Percentiles rank a stretch among this genome's conserved stretches.
phyloP scores from a whole-genome alignment of 768 basidiomycete genomes.

The Termitomyces sp. region DNA sequence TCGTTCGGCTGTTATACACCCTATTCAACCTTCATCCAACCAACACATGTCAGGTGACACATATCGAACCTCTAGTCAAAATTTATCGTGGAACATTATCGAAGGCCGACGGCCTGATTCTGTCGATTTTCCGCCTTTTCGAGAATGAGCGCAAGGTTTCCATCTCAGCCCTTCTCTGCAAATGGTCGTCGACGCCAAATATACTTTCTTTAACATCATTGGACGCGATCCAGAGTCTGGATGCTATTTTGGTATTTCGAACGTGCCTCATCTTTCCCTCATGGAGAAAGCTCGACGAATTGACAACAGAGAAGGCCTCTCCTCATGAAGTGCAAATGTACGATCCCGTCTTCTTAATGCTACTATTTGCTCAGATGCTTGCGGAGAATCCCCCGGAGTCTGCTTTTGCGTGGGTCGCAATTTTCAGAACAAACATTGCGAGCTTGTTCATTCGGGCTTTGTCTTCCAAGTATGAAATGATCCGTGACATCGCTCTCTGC shows the following conservation, averaged over 20 bases:
- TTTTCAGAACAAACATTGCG: constrained; percentile 77
- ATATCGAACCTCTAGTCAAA: constrained; percentile 69
- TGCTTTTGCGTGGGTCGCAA: constrained; percentile 75
- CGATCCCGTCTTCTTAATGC: constrained; percentile 74
- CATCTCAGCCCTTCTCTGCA: constrained; percentile 51
- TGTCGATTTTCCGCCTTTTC: constrained; percentile 76
- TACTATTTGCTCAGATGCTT: constrained; percentile 65
- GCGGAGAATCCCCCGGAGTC: constrained; percentile 50
- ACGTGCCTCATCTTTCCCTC: constrained; percentile 69
- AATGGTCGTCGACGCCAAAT: constrained; percentile 55
- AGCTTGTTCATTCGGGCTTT: constrained; percentile 68
- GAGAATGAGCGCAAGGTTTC: constrained; percentile 67
- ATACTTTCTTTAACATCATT: constrained; percentile 40
- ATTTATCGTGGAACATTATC: constrained; percentile 77
- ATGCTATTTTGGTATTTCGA: constrained; percentile 60
- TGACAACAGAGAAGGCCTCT: constrained; percentile 18
- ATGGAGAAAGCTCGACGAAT: constrained; percentile 47
- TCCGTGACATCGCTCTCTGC: constrained; percentile 56
- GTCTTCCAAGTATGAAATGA: constrained; percentile 54
- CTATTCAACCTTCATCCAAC: constrained; percentile 74
- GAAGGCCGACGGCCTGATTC: constrained; percentile 53
- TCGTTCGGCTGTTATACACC: constrained; percentile 52
- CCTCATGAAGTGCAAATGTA: constrained; percentile 46
- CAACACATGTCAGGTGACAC: constrained; percentile 82
- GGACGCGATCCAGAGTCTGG: constrained; percentile 66